Conservation (phyloP, 129 eudicot species). For the Pittosporum tobira region DNA sequence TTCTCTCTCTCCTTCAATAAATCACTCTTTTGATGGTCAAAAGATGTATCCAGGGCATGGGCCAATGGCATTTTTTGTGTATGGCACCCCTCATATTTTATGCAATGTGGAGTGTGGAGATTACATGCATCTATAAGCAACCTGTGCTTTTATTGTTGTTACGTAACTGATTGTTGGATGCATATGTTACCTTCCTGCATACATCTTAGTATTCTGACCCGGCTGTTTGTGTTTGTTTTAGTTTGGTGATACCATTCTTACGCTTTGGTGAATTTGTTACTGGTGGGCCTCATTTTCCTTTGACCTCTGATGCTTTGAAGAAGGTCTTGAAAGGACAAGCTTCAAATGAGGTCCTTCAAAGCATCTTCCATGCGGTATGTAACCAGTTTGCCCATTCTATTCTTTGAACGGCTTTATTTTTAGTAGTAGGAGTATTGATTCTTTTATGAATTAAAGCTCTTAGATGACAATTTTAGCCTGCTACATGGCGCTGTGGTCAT, state of each 20-base stretch:
- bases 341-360: constrained; percentile 65
- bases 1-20: background rate
- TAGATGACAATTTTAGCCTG: no score
- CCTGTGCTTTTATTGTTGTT: background rate
- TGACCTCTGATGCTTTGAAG: constrained; percentile 84
- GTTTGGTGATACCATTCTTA: constrained; percentile 80
- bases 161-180: background rate
- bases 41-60: background rate
- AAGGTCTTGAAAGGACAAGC: constrained; percentile 85
- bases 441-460: no score
- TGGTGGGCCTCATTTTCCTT: constrained; percentile 89
- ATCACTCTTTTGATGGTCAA: background rate
- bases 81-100: background rate
- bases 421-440: no score
- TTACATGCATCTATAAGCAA: background rate
- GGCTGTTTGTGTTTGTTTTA: constrained; percentile 18
- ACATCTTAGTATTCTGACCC: constrained; percentile 17
- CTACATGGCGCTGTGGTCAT: no score
- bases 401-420: no score
- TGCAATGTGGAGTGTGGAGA: background rate
- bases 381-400: constrained; percentile 8
- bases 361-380: constrained; percentile 75
- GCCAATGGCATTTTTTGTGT: background rate
- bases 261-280: constrained; percentile 84
- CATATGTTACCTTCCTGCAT: background rate